Conservation (phyloP, 2,329 filamentous ascomycete species). For the Aspergillus carbonarius region DNA sequence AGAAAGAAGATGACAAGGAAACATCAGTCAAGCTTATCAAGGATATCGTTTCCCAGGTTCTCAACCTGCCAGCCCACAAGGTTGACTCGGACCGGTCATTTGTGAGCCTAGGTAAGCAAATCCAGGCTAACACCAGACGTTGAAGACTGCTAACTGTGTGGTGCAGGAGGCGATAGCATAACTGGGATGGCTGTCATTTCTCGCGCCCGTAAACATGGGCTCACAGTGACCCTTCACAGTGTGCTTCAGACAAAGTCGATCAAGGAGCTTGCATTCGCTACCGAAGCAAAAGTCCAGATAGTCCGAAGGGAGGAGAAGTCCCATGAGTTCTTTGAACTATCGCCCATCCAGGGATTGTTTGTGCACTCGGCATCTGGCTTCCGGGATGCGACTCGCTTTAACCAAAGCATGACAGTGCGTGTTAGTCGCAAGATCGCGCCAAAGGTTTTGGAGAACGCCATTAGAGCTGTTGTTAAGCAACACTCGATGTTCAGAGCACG, state of each 20-base stretch:
- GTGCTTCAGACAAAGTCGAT: constrained; percentile 37
- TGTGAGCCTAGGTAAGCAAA: constrained; percentile 35
- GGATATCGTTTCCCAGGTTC: constrained; percentile 37
- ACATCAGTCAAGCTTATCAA: constrained; percentile 24
- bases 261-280: constrained; percentile 29
- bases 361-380: constrained; percentile 25
- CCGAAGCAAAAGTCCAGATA: constrained; percentile 17
- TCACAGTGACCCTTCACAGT: constrained; percentile 34
- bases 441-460: constrained; percentile 25
- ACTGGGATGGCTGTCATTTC: constrained; percentile 41
- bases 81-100: constrained; percentile 37
- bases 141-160: constrained; percentile 11
- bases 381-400: constrained; percentile 29
- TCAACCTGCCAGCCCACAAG: constrained; percentile 36
- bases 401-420: constrained; percentile 36
- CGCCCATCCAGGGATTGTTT: constrained; percentile 37
- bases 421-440: constrained; percentile 27
- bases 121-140: neutral
- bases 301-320: constrained; percentile 26
- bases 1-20: constrained; percentile 15
- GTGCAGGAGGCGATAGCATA: constrained; percentile 40
- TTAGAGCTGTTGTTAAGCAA: constrained; percentile 31
- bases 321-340: constrained; percentile 31
- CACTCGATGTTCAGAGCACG: constrained; percentile 38
- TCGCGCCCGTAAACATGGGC: constrained; percentile 35